Base-by-base conservation (phyloP, 371 early-diverging fungal species). In the Choanephora cucurbitarum region DNA sequence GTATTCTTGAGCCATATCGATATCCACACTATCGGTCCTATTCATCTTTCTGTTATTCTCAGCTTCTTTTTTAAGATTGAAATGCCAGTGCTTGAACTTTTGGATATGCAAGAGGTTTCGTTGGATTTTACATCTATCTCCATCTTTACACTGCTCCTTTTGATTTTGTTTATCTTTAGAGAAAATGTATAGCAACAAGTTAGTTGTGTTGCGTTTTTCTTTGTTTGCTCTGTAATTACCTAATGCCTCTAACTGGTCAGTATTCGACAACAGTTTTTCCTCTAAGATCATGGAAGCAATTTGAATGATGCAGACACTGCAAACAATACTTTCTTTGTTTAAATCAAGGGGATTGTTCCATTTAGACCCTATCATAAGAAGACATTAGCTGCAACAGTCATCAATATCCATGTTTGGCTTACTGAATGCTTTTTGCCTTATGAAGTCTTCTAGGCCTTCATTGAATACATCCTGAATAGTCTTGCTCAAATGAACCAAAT, bases 111-210 rank as follows among this genome's bases (percentile, higher is more conserved):
- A 31, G 9, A 66, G 19, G 13, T 15, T 52, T 5, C 23, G 0
- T 67, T 80, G 76, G 2, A 50, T 67, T 8, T 37, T 55, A 57
- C 84, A 84, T 44, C 69, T 65, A 10, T 62, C 58, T 2, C 84
- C 84, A 49, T 74, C 72, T 45, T 55, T 58, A 45, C 84, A 84
- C 33, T 51, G 19, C 28, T 57, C 57, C 39, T 44, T 62, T 24
- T 51, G 49, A 18, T 58, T 52, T 21, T 66, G 41, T 34, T 31
- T 49, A 17, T 44, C 48, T 57, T 37, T 34, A 40, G 40, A 33
- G 40, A 19, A 24, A 17, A 6, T 24, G 28, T 28, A n/a, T n/a
- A n/a, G n/a, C 28, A 28, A 28, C 28, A 28, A n/a, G n/a, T n/a
- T n/a, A n/a, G n/a, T n/a, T n/a, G n/a, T n/a, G n/a, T n/a, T n/a